Evolutionary conservation across 116 monocot species (phyloP).

Genomic region (Cymodocea nodosa): DNA sequence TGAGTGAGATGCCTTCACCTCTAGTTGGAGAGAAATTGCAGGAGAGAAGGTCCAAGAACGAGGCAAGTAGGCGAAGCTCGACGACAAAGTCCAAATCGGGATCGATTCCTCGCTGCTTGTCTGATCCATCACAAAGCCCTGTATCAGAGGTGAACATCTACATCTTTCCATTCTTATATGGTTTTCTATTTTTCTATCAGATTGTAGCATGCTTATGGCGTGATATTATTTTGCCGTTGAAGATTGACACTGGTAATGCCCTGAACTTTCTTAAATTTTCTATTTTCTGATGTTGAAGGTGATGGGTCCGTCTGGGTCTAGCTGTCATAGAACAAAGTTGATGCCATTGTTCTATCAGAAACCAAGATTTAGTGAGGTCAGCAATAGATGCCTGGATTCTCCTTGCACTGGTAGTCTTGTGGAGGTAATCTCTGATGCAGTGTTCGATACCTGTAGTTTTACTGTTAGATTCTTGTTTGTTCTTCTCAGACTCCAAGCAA

Average conservation of each 20-base stretch:
- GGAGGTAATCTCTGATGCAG: slow-evolving; percentile 27
- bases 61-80: slow-evolving; percentile 5
- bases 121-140: slow-evolving; percentile 32
- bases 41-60: slow-evolving; percentile 2
- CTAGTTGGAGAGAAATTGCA: slow-evolving; percentile 2
- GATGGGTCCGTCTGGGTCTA: slow-evolving; percentile 15
- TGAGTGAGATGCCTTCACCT: slow-evolving; percentile 25
- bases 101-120: slow-evolving; percentile 17
- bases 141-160: slow-evolving; percentile 23
- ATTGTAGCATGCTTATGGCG: background rate
- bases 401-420: slow-evolving; percentile 15
- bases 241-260: background rate
- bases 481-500: background rate
- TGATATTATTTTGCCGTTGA: background rate
- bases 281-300: slow-evolving; percentile 19
- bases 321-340: slow-evolving; percentile 15
- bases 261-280: slow-evolving; percentile 1
- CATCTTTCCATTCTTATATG: background rate
- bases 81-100: background rate
- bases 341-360: slow-evolving; percentile 10
- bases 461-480: background rate
- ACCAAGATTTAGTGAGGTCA: slow-evolving; percentile 5
- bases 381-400: slow-evolving; percentile 16
- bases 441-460: background rate
- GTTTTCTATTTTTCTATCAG: background rate